Evolutionary conservation across 208 protist genomes (phyloP), one percentile per base, ranked within the genome.

Genomic region (Acanthamoeba culbertsoni): DNA sequence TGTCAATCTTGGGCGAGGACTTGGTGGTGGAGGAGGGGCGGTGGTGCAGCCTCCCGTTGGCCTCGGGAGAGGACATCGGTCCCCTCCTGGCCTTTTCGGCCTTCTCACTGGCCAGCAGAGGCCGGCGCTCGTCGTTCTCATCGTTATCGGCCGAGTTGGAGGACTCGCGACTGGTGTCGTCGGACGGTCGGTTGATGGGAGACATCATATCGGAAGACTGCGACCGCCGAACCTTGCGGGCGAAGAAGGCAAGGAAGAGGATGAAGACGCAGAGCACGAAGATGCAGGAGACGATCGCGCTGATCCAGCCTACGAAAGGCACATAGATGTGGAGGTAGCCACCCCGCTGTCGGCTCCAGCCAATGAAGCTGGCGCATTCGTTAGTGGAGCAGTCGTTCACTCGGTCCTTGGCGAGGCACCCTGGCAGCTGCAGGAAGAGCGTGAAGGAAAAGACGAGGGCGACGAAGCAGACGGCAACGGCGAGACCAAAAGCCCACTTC

Each of bases 191-290:
- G 43, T 84, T 84, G 73, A 84, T 84, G 5, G 73, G 28, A 26
- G n/a, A 23, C 28, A 84, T 37, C 40, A 43, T 2, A n/a, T 55
- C 43, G 45, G 26, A 7, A 4, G 23, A 18, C 12, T 20, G 4
- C 43, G 18, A 55, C n/a, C 1, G 3, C 2, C 12, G 31, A 6
- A 26, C 43, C 73, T 84, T 84, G 43, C 42, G 73, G 20, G n/a
- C 73, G 43, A 84, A 84, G 42, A 84, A n/a, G 45, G 73, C 73
- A 37, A 84, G 43, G 73, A 84, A 84, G 28, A 84, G 43, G 35
- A 28, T 35, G 43, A 37, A 37, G 26, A 55, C 45, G n/a, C 46
- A 12, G 42, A 31, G 0, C 23, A 84, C 73, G 23, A 84, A 84
- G 45, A 20, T n/a, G 45, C 73, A 84, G 73, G 73, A 84, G 43